Base-by-base conservation (phyloP, 352 stramenopile genomes). In the Chrysophaeum taylorii region DNA sequence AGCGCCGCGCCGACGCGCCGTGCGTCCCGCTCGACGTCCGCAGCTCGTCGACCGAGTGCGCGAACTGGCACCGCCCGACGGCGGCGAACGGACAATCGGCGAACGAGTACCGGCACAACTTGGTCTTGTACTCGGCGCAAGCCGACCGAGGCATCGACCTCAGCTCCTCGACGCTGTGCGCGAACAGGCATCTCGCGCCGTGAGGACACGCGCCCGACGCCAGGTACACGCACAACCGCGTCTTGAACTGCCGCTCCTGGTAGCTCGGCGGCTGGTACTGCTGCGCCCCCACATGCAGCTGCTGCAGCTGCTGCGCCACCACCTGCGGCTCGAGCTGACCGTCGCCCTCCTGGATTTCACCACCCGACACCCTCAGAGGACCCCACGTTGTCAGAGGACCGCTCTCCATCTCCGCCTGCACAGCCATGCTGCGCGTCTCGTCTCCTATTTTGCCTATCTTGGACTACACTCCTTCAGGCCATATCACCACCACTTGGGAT, bases 151-250 rank as follows among this genome's bases (percentile, higher is more conserved):
- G 41, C 41, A 21, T 48, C 48, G 48, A 25, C 18, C 48, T 18
- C 5, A 60, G 48, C 48, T 60, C 48, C 5, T 60, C 48, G 18
- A 33, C 15, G 12, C 33, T 45, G n/a, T 66, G 57, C 12, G 57
- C 57, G 57, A 66, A 66, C 33, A 66, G 45, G 57, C 57, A 66
- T 1, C 57, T 31, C 31, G 14, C 57, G 33, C 57, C 57, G 57
- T 66, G 57, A 31, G 57, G 57, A 36, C 57, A 66, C 12, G 15
- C 27, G 15, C 57, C 57, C 7, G 33, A 23, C 9, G 33, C 14
- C 1, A 66, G 4, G 57, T 66, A 66, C 23, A 66, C 57, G 36
- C 57, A 66, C 2, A 66, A 25, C 57, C 27, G 14, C 33, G 57
- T 66, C 57, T 66, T 66, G 57, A 45, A 66, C 14, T 66, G 57